These are phyloP conservation scores for Fusarium lyarnte DNA, from an alignment of 2,329 filamentous ascomycete genomes.

Conservation along the genomic window DNA sequence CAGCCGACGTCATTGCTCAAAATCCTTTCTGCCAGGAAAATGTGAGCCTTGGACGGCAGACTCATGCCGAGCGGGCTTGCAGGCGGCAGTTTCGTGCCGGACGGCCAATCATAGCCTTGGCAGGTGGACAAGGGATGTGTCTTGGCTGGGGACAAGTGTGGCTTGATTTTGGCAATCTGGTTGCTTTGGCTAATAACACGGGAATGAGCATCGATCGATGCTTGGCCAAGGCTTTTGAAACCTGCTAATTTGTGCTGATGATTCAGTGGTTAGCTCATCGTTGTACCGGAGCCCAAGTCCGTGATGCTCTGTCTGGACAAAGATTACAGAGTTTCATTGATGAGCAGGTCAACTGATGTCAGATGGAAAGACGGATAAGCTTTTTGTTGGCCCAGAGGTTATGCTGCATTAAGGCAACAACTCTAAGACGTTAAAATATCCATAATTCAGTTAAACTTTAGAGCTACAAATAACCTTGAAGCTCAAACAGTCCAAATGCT, in stretches of 20 bases:
- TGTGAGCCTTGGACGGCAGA: slow-evolving; percentile 27
- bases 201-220: slow-evolving; percentile 1
- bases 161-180: slow-evolving; percentile 11
- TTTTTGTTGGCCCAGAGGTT: neutral
- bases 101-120: slow-evolving; percentile 8
- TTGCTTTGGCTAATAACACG: neutral
- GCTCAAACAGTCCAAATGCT: neutral
- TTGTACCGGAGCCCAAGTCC: neutral
- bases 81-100: slow-evolving; percentile 31
- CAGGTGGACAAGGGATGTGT: neutral
- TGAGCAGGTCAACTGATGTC: neutral
- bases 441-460: slow-evolving; percentile 5
- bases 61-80: slow-evolving; percentile 29
- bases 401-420: neutral
- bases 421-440: neutral
- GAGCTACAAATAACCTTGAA: slow-evolving; percentile 9
- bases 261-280: slow-evolving; percentile 11
- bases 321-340: neutral
- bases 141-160: slow-evolving; percentile 29
- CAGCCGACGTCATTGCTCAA: slow-evolving; percentile 27
- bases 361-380: neutral
- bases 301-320: neutral
- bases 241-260: slow-evolving; percentile 4
- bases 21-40: slow-evolving; percentile 3
- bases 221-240: neutral